A percentile compares a stretch with the other conserved stretches of the same genome.
These are phyloP conservation scores for Immersiporthe knoxdaviesiana DNA, from an alignment of 2,329 filamentous ascomycete genomes.

Conservation along the genomic window DNA sequence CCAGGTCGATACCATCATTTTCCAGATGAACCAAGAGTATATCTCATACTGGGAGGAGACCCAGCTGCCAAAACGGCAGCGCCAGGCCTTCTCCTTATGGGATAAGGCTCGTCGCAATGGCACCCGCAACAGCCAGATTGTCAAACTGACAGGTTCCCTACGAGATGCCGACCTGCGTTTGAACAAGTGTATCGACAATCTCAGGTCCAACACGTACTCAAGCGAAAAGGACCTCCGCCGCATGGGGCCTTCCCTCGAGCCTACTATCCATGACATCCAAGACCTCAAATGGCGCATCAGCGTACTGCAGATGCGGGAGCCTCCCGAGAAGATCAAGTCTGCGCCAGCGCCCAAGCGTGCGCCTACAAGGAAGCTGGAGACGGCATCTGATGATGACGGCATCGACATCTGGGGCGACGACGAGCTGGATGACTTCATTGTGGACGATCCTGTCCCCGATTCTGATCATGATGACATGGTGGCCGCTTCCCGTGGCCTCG, in stretches of 20 bases:
- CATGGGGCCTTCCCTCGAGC: slow-evolving; percentile 46
- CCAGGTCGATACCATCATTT: slow-evolving; percentile 56
- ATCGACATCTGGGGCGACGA: slow-evolving; percentile 42
- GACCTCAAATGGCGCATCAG: slow-evolving; percentile 54
- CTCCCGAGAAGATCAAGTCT: slow-evolving; percentile 43
- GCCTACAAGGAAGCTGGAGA: slow-evolving; percentile 34
- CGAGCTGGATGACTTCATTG: slow-evolving; percentile 53
- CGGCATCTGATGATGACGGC: neutral
- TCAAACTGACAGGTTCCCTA: slow-evolving; percentile 47
- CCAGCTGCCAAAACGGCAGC: slow-evolving; percentile 58
- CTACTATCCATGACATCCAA: slow-evolving; percentile 60
- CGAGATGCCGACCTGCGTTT: slow-evolving; percentile 55
- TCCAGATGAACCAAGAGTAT: slow-evolving; percentile 55
- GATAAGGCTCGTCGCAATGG: slow-evolving; percentile 50
- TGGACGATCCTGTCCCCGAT: slow-evolving; percentile 40
- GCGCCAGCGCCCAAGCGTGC: slow-evolving; percentile 26
- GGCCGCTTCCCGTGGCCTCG: slow-evolving; percentile 10
- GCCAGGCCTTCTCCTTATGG: slow-evolving; percentile 67
- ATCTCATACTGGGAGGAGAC: slow-evolving; percentile 60
- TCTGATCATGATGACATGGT: slow-evolving; percentile 14
- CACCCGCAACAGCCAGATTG: slow-evolving; percentile 47
- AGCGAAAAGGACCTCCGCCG: slow-evolving; percentile 54
- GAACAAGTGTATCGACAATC: slow-evolving; percentile 55
- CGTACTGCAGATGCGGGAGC: slow-evolving; percentile 46
- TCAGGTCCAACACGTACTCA: slow-evolving; percentile 57